Percentiles rank a stretch among this genome's conserved stretches.
Evolutionary conservation across 768 basidiomycete genomes (phyloP).

Genomic region (Naganishia randhawae): DNA sequence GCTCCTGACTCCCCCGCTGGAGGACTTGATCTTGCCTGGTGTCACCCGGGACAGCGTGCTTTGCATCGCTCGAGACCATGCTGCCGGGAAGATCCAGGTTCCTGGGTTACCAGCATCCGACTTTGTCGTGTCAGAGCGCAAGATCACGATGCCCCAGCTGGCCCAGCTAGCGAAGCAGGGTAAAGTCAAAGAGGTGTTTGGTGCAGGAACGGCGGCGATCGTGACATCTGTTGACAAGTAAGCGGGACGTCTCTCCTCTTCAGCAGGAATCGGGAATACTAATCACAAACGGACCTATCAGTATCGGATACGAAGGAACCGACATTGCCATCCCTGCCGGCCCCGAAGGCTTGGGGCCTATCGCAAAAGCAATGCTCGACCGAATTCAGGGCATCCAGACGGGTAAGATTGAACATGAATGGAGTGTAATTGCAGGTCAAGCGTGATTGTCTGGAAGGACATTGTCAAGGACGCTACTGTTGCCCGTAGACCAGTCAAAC

Average conservation of each 20-base stretch:
- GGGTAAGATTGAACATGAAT: conserved; percentile 64
- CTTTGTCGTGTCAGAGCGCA: conserved; percentile 58
- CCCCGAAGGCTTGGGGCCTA: conserved; percentile 71
- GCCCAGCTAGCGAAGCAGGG: conserved; percentile 57
- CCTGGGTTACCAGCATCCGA: conserved; percentile 54
- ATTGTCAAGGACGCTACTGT: not conserved
- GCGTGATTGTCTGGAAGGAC: not conserved
- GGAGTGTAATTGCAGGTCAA: conserved; percentile 59
- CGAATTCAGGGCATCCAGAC: conserved; percentile 75
- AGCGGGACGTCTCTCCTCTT: conserved; percentile 21
- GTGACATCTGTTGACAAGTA: conserved; percentile 49
- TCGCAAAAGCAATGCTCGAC: conserved; percentile 67
- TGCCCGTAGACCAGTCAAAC: not conserved
- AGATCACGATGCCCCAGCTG: conserved; percentile 62
- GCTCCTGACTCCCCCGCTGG: conserved; percentile 80
- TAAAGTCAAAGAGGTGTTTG: conserved; percentile 73
- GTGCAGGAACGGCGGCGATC: conserved; percentile 66
- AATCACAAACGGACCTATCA: conserved; percentile 22
- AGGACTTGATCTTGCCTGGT: conserved; percentile 87
- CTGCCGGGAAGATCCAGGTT: conserved; percentile 52
- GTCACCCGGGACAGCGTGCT: conserved; percentile 66
- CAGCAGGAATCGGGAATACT: not conserved
- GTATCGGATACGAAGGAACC: conserved; percentile 61
- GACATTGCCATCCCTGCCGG: conserved; percentile 63
- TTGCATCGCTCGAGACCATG: conserved; percentile 64